Evolutionary conservation across 2,329 filamentous ascomycete species (phyloP).

Genomic region (Nigrospora sphaerica): DNA sequence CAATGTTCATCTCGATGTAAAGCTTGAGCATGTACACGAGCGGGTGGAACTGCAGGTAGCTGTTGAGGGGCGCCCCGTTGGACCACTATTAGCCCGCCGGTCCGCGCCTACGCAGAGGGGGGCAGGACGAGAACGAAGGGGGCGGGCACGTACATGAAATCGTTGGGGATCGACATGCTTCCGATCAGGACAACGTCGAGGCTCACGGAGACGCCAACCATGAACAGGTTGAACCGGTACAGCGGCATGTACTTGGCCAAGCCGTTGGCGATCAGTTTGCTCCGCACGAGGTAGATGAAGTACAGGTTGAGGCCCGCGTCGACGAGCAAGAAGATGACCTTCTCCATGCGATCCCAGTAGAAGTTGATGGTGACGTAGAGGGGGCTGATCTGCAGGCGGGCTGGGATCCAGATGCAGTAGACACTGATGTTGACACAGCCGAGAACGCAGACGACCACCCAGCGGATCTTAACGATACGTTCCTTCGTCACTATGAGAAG

Average conservation of each 20-base stretch:
- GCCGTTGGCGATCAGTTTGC: conserved; percentile 31
- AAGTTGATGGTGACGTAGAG: conserved; percentile 29
- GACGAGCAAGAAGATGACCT: conserved; percentile 32
- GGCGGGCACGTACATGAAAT: conserved; percentile 10
- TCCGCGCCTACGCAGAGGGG: background rate
- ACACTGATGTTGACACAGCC: conserved; percentile 35
- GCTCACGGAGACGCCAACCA: conserved; percentile 29
- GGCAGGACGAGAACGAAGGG: too few relatives aligned
- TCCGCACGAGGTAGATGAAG: conserved; percentile 31
- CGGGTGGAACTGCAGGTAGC: conserved; percentile 37
- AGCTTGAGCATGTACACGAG: conserved; percentile 36
- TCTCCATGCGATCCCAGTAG: conserved; percentile 37
- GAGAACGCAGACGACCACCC: conserved; percentile 27
- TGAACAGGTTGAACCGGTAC: conserved; percentile 31
- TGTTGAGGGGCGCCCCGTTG: conserved; percentile 2
- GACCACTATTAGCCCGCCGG: too few relatives aligned
- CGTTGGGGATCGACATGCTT: conserved; percentile 30
- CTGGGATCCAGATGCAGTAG: conserved; percentile 37
- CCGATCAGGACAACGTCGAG: conserved; percentile 30
- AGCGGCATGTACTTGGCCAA: conserved; percentile 34
- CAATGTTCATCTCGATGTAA: conserved; percentile 38
- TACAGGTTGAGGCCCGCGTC: conserved; percentile 34
- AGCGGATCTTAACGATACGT: conserved; percentile 26
- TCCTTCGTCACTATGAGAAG: conserved; percentile 27
- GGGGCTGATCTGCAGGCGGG: conserved; percentile 26